These are phyloP conservation scores for Saitozyma podzolica DNA, from an alignment of 768 basidiomycete species.

Conservation along the genomic window DNA sequence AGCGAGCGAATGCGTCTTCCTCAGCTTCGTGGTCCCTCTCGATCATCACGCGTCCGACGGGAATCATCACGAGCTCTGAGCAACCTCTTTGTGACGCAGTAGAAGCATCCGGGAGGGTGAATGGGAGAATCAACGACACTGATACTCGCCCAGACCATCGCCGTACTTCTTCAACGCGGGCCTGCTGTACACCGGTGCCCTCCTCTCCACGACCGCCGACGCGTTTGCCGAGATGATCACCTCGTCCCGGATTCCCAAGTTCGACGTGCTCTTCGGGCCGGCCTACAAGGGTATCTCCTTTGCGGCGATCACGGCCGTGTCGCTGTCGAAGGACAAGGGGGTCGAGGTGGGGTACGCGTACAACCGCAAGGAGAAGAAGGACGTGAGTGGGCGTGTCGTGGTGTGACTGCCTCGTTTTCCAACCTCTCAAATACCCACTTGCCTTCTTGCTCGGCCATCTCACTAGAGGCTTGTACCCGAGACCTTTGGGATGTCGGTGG, in stretches of 20 bases:
- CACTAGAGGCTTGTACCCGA: too few relatives aligned
- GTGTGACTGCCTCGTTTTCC: too few relatives aligned
- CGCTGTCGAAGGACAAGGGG: constrained; percentile 66
- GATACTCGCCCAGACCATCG: constrained; percentile 61
- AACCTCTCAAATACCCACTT: background rate
- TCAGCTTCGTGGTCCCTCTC: too few relatives aligned
- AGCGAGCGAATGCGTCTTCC: constrained; percentile 38
- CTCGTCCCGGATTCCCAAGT: constrained; percentile 57
- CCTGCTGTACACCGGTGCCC: constrained; percentile 76
- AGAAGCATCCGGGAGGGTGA: too few relatives aligned
- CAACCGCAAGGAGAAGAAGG: constrained; percentile 92
- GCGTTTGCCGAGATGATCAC: constrained; percentile 83
- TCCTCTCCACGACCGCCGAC: constrained; percentile 71
- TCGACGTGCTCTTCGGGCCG: constrained; percentile 91
- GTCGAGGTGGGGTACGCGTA: constrained; percentile 79
- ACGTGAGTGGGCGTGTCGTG: constrained; percentile 50
- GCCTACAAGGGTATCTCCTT: constrained; percentile 97
- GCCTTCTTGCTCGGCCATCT: too few relatives aligned
- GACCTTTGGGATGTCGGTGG: too few relatives aligned
- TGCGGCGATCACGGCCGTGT: constrained; percentile 77
- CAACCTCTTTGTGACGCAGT: too few relatives aligned
- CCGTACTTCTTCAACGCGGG: constrained; percentile 99
- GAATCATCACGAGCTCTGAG: too few relatives aligned
- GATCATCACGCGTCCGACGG: too few relatives aligned
- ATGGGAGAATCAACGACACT: background rate